Base-by-base conservation (phyloP, 345 rosid species). In the Populus alba region DNA sequence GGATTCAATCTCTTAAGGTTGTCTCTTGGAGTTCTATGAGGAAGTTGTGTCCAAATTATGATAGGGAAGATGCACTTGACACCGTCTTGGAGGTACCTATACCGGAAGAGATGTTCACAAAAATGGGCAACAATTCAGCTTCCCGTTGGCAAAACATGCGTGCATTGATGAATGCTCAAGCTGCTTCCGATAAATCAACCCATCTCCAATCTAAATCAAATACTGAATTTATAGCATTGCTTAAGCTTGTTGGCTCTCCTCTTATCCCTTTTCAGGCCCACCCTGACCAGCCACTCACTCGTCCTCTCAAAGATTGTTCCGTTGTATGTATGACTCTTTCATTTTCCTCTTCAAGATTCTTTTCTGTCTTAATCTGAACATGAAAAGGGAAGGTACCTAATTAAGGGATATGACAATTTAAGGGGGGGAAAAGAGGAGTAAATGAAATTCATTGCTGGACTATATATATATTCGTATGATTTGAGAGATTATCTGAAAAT, bases 161-260 rank as follows among this genome's bases (percentile, higher is more conserved):
- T 1, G 81, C 87, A 27, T 85, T 94, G 71, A 94, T 96, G 98
- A 91, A 77, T 82, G 91, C 94, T 74, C 91, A 78, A 80, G 51
- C 69, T 35, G 62, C 82, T 5, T 77, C 78, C 12, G 74, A 83
- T 1, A 74, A 83, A 1, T 82, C 91, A 0, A 73, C 86, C 1
- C 92, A 80, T 83, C 92, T 94, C 73, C 97, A 86, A 18, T 85
- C 98, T 17, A 91, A 88, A 77, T 92, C 97, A 3, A 87, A 87
- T 68, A 88, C 71, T 10, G 99, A 96, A 87, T 94, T 96, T 77
- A 81, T 91, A 79, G 94, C 99, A 5, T 88, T 96, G 92, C 90
- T 96, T 63, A 96, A 96, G 87, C 91, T 92, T 25, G 97, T 96
- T 31, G 97, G 99, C 11, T 86, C 94, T 69, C 97, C 99, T 82